Evolutionary conservation across 176 grass and related monocot genomes (phyloP).

Genomic region (Phoenix dactylifera): DNA sequence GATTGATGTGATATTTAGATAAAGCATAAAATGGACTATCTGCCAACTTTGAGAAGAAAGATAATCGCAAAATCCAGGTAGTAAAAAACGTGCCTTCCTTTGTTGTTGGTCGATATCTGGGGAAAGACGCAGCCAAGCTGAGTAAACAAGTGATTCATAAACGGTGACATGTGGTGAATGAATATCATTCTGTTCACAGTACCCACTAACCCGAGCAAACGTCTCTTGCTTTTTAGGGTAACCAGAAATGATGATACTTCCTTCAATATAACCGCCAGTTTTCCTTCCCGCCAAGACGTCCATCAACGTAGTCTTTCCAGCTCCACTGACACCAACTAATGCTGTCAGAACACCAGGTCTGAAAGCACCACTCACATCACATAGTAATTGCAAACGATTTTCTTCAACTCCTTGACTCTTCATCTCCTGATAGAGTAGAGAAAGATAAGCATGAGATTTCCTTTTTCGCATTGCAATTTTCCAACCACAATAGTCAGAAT

Average conservation of each 20-base stretch:
- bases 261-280: constrained; percentile 69
- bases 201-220: constrained; percentile 76
- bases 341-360: constrained; percentile 78
- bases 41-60: neutral
- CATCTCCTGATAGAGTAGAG: constrained; percentile 62
- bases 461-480: no score
- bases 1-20: no score
- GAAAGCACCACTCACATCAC: constrained; percentile 81
- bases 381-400: constrained; percentile 53
- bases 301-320: constrained; percentile 93
- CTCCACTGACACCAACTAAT: constrained; percentile 86
- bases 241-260: constrained; percentile 60
- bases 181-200: constrained; percentile 86
- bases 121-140: constrained; percentile 75
- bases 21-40: no score
- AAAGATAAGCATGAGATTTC: no score
- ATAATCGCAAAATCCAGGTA: neutral
- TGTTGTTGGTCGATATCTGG: constrained; percentile 38
- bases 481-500: no score
- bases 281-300: constrained; percentile 92
- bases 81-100: constrained; percentile 28
- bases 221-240: constrained; percentile 84
- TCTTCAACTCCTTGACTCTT: constrained; percentile 67
- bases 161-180: constrained; percentile 82
- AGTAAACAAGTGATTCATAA: constrained; percentile 71